Conservation (phyloP, 306 rosid species). For the Vachellia pachyceras region DNA sequence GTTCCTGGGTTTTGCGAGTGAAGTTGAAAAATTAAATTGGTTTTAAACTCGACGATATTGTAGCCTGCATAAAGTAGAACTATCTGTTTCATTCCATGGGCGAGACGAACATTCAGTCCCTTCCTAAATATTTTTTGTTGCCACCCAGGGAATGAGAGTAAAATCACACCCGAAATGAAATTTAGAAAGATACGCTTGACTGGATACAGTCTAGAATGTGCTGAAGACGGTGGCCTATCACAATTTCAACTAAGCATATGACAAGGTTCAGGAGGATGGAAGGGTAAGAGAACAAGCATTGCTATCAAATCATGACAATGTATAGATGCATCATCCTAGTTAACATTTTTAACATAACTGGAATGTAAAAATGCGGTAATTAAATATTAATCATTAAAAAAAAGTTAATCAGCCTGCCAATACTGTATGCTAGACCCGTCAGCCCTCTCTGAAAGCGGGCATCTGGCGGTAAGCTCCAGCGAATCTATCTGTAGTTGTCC, state of each 20-base stretch:
- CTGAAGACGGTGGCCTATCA: background rate
- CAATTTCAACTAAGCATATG: background rate
- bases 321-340: background rate
- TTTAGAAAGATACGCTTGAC: no score
- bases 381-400: background rate
- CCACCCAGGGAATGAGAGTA: no score
- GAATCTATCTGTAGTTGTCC: background rate
- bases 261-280: background rate
- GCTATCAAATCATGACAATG: background rate
- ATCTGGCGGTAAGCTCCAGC: conserved; percentile 19
- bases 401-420: conserved; percentile 6
- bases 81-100: background rate
- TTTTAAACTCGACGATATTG: background rate
- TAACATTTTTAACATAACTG: background rate
- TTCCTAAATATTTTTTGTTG: no score
- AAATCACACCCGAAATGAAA: no score
- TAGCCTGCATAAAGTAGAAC: background rate
- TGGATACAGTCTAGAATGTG: background rate
- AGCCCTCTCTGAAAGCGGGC: conserved; percentile 40
- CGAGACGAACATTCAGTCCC: no score
- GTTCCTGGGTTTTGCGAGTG: background rate
- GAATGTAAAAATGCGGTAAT: background rate
- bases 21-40: background rate
- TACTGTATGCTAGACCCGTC: conserved; percentile 35
- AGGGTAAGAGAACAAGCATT: background rate